Conservation (phyloP, 306 rosid genomes). For the Canavalia ensiformis region DNA sequence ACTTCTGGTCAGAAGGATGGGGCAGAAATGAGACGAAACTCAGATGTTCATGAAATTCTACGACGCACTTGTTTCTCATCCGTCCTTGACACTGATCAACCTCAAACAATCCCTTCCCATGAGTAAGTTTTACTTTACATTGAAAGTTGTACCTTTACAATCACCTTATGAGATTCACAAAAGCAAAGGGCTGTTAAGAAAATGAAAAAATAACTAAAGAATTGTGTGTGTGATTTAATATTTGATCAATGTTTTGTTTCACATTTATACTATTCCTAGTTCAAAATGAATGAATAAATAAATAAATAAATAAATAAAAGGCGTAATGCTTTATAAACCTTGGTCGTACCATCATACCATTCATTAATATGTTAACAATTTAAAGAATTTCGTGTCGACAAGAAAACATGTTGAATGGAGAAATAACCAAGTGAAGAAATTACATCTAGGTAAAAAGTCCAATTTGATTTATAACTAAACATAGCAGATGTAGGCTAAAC, state of each 20-base stretch:
- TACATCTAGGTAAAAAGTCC: neutral
- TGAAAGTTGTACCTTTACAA: neutral
- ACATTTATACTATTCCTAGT: neutral
- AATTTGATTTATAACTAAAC: slow-evolving; percentile 5
- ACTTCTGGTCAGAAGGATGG: slow-evolving; percentile 97
- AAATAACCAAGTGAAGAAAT: neutral
- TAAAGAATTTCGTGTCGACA: neutral
- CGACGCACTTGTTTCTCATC: slow-evolving; percentile 82
- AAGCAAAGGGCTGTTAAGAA: neutral
- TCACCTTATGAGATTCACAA: slow-evolving; percentile 3
- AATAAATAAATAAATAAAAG: neutral
- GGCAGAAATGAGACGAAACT: slow-evolving; percentile 79
- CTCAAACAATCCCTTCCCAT: slow-evolving; percentile 84
- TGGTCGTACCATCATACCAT: slow-evolving; percentile 2
- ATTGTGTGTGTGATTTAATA: neutral
- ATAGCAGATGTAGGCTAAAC: neutral
- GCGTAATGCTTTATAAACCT: neutral
- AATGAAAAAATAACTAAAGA: neutral
- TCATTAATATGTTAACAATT: neutral
- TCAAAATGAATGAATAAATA: neutral
- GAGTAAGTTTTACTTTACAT: slow-evolving; percentile 65
- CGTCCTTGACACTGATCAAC: slow-evolving; percentile 76
- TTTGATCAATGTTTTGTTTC: neutral
- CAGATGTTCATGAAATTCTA: slow-evolving; percentile 84
- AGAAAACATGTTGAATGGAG: neutral